Base-by-base conservation (phyloP, 2,329 filamentous ascomycete genomes). In the Xylariaceae sp. region DNA sequence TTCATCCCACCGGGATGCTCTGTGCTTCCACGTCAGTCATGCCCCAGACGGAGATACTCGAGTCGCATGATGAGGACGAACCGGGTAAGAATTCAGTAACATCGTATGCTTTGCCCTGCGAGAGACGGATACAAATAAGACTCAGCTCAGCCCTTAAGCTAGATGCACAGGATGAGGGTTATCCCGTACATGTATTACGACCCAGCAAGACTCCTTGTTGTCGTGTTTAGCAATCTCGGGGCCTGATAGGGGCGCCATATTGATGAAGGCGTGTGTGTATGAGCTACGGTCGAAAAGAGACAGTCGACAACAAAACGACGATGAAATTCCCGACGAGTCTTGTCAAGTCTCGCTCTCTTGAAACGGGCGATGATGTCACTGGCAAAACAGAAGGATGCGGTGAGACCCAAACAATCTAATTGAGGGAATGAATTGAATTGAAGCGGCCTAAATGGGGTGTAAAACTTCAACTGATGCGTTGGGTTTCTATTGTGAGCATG, bases 1-100 rank as follows among this genome's bases (percentile, higher is more conserved):
- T 93, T 94, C 66, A 86, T 82, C 44, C 90, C 92, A 62, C 92
- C 92, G 23, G 92, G 92, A 71, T 96, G 92, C 74, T 96, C 90
- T 86, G 66, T 58, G 48, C n/a, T 47, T 51, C 3, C 18, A 30
- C 47, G 18, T 60, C 2, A 65, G 61, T 17, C 56, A 30, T 13
- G 23, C 10, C 13, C 5, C 23, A 30, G 23, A 30, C 4, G n/a
- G 18, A 50, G 47, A 18, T 35, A 8, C 48, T 10, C 44, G 2
- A 10, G 53, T 37, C 18, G 7, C 53, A 44, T 18, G 34, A n/a
- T 11, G 57, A 4, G 55, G 15, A 57, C 57, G 34, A 23, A 71
- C 87, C 87, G 56, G 89, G 88, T n/a, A 95, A 76, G 73, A 94
- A 94, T 49, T 92, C 89, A 3, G 91, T 95, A 60, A 95, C 90